Percentiles rank a stretch among this genome's conserved stretches.
phyloP scores from a whole-genome alignment of 2,329 filamentous ascomycete genomes.

The Aspergillus sp. region DNA sequence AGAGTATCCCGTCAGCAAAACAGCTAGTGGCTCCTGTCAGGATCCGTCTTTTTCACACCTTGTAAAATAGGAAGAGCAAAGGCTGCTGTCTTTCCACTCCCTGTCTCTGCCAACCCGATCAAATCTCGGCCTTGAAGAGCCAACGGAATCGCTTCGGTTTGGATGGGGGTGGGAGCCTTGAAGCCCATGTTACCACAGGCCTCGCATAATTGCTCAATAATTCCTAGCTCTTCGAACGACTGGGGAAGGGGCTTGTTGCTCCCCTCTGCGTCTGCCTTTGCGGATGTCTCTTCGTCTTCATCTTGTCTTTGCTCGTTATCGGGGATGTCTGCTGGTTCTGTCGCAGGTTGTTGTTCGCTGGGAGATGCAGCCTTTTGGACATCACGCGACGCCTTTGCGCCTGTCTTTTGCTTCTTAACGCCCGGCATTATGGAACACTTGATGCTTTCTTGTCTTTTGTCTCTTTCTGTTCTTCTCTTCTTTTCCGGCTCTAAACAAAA shows the following conservation, averaged over 20 bases:
- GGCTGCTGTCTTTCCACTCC: conserved; percentile 89
- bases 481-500: conserved; percentile 15
- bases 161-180: conserved; percentile 81
- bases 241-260: conserved; percentile 24
- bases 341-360: conserved; percentile 8
- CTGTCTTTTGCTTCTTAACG: conserved; percentile 36
- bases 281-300: not conserved
- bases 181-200: conserved; percentile 76
- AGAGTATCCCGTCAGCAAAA: conserved; percentile 1
- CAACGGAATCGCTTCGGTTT: conserved; percentile 71
- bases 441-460: conserved; percentile 1
- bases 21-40: conserved; percentile 1
- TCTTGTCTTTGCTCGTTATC: conserved; percentile 3
- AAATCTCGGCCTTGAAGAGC: conserved; percentile 76
- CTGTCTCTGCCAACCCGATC: conserved; percentile 90
- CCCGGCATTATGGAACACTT: conserved; percentile 26
- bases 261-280: not conserved
- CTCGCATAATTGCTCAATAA: conserved; percentile 81
- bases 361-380: conserved; percentile 17
- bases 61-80: conserved; percentile 92
- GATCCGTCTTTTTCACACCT: conserved; percentile 16
- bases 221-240: conserved; percentile 53
- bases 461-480: not conserved
- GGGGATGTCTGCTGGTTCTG: conserved; percentile 6
- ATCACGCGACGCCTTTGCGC: conserved; percentile 15